These are phyloP conservation scores for Dictyostelium gargantuum DNA, from an alignment of 208 protist genomes.

Conservation along the genomic window DNA sequence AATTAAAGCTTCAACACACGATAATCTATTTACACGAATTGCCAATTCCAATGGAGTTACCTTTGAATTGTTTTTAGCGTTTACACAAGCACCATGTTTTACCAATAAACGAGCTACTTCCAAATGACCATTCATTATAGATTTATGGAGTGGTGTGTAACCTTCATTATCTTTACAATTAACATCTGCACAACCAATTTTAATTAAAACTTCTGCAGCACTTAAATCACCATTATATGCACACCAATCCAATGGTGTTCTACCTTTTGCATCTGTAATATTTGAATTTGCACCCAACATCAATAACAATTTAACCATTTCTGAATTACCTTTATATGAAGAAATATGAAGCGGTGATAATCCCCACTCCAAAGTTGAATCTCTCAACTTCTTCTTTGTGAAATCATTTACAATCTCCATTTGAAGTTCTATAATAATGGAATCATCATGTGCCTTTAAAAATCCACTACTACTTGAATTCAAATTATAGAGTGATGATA, in stretches of 20 bases:
- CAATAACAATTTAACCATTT: neutral
- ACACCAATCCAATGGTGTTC: slow-evolving; percentile 60
- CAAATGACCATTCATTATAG: slow-evolving; percentile 73
- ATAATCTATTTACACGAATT: slow-evolving; percentile 39
- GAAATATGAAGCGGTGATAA: slow-evolving; percentile 9
- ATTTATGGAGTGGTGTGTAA: slow-evolving; percentile 64
- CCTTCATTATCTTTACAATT: slow-evolving; percentile 70
- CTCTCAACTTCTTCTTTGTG: slow-evolving; percentile 26
- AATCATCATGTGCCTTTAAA: slow-evolving; percentile 17
- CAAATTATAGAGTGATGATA: neutral
- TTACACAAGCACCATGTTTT: slow-evolving; percentile 61
- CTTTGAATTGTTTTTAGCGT: slow-evolving; percentile 21
- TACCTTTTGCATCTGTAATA: slow-evolving; percentile 32
- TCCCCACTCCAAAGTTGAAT: neutral
- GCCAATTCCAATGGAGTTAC: slow-evolving; percentile 63
- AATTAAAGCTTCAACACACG: slow-evolving; percentile 37
- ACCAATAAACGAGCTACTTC: slow-evolving; percentile 70
- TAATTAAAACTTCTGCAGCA: slow-evolving; percentile 41
- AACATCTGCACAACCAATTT: slow-evolving; percentile 49
- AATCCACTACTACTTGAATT: neutral
- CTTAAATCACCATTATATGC: slow-evolving; percentile 56
- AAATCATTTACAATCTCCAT: slow-evolving; percentile 60
- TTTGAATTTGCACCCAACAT: slow-evolving; percentile 29
- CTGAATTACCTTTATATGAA: neutral
- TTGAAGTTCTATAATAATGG: slow-evolving; percentile 59